Base-by-base conservation (phyloP, 768 basidiomycete species). In the Chlorophyllum brunneum region DNA sequence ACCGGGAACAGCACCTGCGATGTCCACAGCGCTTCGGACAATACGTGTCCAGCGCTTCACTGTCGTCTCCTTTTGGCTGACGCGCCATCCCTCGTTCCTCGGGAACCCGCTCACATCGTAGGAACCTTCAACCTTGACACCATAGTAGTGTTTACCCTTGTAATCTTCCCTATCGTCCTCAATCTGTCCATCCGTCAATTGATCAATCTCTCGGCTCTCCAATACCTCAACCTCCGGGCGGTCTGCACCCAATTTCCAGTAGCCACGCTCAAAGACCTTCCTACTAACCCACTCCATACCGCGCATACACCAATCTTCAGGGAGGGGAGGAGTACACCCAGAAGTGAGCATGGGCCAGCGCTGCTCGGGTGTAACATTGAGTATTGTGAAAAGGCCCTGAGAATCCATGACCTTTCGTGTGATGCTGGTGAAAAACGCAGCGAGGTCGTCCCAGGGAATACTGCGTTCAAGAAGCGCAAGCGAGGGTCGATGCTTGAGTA, bases 221-320 rank as follows among this genome's bases (percentile, higher is more conserved):
- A 95, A 73, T 0, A 94, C 85, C 60, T 94, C 93, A 49, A 90
- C 75, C 73, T 98, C 95, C 0, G 72, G 69, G 34, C 78, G 75
- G 51, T 85, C 84, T 46, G 85, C 86, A 27, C 79, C 80, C n/a
- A 74, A 73, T 63, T 87, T 90, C 97, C 97, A 99, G 65, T 86
- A 98, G 0, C 95, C 95, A 34, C 91, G 82, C 65, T 95, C 93
- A 64, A 88, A 98, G 13, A 98, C 85, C 55, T 83, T 82, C 54
- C 92, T 77, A 5, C 91, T 88, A 3, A 92, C 86, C 97, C 97
- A 99, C 59, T 94, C 94, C 85, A 95, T 92, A 1, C 97, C 97
- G 27, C 97, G 80, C 58, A 98, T 65, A 61, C 88, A 90, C 93
- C 95, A 98, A 61, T 98, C 97, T 67, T 99, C 97, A 0, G 89